Evolutionary conservation across 768 basidiomycete genomes (phyloP).

Genomic region (Tricholoma saponaceum): DNA sequence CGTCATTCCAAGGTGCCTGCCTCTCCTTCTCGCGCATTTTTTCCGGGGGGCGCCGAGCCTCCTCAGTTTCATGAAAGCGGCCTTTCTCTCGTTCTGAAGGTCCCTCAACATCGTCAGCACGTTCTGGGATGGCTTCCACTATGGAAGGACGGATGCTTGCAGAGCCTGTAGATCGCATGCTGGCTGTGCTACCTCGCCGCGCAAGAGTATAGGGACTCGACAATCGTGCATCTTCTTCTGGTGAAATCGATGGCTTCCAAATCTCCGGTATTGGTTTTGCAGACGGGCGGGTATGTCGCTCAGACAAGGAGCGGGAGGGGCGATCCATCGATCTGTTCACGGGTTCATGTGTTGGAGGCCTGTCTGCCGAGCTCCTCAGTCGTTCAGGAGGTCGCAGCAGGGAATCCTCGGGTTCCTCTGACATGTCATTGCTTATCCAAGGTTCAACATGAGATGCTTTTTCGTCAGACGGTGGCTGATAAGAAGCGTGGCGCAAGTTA

Average conservation of each 20-base stretch:
- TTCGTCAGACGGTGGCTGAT: background rate
- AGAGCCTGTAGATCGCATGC: slow-evolving; percentile 42
- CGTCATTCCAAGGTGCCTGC: slow-evolving; percentile 9
- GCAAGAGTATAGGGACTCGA: slow-evolving; percentile 41
- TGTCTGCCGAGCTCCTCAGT: slow-evolving; percentile 12
- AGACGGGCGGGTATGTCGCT: slow-evolving; percentile 28
- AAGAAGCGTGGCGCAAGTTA: slow-evolving; percentile 5
- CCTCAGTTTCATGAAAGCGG: slow-evolving; percentile 4
- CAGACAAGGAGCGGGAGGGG: slow-evolving; percentile 15
- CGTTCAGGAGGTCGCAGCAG: slow-evolving; percentile 15
- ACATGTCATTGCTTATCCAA: slow-evolving; percentile 1
- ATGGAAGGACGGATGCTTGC: slow-evolving; percentile 36
- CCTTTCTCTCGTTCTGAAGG: slow-evolving; percentile 1
- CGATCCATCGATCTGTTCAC: slow-evolving; percentile 10
- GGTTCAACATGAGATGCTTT: background rate
- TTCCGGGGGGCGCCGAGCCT: slow-evolving; percentile 8
- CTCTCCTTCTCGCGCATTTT: slow-evolving; percentile 13
- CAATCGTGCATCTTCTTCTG: slow-evolving; percentile 38
- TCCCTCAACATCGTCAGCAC: slow-evolving; percentile 21
- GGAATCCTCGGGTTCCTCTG: slow-evolving; percentile 20
- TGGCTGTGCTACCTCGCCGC: slow-evolving; percentile 45
- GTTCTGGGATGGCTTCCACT: slow-evolving; percentile 35
- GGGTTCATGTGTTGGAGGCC: slow-evolving; percentile 10
- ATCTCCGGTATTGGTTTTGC: slow-evolving; percentile 37
- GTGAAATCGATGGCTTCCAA: slow-evolving; percentile 46